Base-by-base conservation (phyloP, 352 stramenopile species). In the Peronospora tabacina region DNA sequence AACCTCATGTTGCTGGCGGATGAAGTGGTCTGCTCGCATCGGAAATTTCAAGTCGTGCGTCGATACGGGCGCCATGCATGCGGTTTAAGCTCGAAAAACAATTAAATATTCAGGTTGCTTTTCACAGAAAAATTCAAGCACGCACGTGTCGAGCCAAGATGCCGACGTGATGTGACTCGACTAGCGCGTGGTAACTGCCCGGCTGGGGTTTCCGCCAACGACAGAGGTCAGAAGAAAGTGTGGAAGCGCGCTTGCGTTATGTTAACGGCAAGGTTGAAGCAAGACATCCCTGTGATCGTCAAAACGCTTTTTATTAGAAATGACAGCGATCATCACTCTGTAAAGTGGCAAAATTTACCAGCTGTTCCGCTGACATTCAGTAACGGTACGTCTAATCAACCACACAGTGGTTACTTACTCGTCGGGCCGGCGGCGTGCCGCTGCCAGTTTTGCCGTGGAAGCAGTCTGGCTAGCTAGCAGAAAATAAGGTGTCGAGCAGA, bases 181-280 rank as follows among this genome's bases (percentile, higher is more conserved):
- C 52, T 51, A 52, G 16, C 3, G 42, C 44, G 41, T 52, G 45
- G 55, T 62, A 59, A 55, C 50, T 43, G 20, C 20, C 15, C 5
- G 35, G 10, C 52, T 61, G 52, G 52, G 52, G 58, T 63, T 66
- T 66, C 52, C 47, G 29, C 26, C 16, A 35, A 19, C 24, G 30
- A 44, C 35, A 38, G 37, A 11, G 22, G 58, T 59, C 58, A 53
- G 54, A 62, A 66, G 58, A 62, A 63, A 66, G 45, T 44, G 57
- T 60, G 50, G 56, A 52, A 57, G 35, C 44, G 37, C 43, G 37
- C 39, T 32, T 53, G 55, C 56, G 60, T 61, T 64, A 61, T 54
- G 50, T 29, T 55, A 72, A 68, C 63, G 55, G 59, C 59, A 66
- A 66, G 61, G 54, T 68, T 66, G 58, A 72, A 72, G 58, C 41